Conservation (phyloP, 257 asterid species). For the Solanum pennellii region DNA sequence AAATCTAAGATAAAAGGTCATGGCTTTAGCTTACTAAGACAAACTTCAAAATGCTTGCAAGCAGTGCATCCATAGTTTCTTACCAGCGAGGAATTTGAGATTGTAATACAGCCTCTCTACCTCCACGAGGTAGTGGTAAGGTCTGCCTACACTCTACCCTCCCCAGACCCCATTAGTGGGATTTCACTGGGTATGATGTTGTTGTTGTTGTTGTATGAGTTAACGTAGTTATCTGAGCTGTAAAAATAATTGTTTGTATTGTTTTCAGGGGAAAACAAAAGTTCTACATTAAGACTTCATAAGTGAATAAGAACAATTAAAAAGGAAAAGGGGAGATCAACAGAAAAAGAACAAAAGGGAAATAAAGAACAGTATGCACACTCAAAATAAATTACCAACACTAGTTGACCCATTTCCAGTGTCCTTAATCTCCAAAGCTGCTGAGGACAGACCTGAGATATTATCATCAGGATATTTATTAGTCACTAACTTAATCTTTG, state of each 20-base stretch:
- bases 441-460: constrained; percentile 80
- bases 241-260: not conserved
- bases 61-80: not conserved
- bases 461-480: not conserved
- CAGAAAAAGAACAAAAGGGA: not conserved
- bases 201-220: not conserved
- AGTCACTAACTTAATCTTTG: not conserved
- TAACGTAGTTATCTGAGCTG: not conserved
- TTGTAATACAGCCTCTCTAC: not conserved
- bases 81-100: not conserved
- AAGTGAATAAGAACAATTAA: not conserved
- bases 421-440: constrained; percentile 67
- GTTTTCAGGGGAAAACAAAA: not conserved
- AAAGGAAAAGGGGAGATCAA: not conserved
- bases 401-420: constrained; percentile 37
- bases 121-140: not conserved
- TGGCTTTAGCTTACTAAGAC: not conserved
- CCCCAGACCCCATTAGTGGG: not conserved
- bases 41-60: not conserved
- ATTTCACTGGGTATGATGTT: not conserved
- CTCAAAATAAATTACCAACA: constrained; percentile 36
- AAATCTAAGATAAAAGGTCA: not conserved
- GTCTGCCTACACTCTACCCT: not conserved
- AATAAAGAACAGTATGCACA: not conserved
- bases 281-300: not conserved